These are phyloP conservation scores for Penicillium herquei DNA, from an alignment of 495 filamentous ascomycete genomes.

Conservation along the genomic window DNA sequence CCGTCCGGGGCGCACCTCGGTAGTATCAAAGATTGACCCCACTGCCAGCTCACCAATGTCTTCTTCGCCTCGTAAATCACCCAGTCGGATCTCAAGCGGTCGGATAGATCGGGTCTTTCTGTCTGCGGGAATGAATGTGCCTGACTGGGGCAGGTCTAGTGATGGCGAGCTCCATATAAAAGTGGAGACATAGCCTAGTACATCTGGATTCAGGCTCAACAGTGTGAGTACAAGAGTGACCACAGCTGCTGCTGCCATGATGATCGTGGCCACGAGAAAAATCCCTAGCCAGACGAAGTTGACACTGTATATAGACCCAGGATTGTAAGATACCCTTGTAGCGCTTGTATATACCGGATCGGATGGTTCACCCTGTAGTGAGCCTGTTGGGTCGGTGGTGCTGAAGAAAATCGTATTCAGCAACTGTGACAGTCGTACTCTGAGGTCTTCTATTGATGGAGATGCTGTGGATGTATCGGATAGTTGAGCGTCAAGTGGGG, in stretches of 20 bases:
- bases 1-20: background rate
- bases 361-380: background rate
- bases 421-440: background rate
- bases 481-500: background rate
- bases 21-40: background rate
- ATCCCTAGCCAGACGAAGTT: background rate
- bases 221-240: background rate
- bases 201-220: background rate
- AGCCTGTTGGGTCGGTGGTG: background rate
- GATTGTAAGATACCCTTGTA: background rate
- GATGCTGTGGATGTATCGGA: conserved; percentile 1
- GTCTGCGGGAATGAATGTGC: background rate
- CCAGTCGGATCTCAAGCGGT: background rate
- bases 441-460: background rate
- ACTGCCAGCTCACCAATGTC: background rate
- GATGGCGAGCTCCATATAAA: background rate
- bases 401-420: background rate
- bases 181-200: background rate
- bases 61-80: background rate
- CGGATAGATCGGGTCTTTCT: background rate
- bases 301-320: background rate
- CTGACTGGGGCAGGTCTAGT: background rate
- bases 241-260: background rate
- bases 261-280: background rate
- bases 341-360: background rate